Evolutionary conservation across 768 basidiomycete genomes (phyloP).

Genomic region (Termitomyces sp.): DNA sequence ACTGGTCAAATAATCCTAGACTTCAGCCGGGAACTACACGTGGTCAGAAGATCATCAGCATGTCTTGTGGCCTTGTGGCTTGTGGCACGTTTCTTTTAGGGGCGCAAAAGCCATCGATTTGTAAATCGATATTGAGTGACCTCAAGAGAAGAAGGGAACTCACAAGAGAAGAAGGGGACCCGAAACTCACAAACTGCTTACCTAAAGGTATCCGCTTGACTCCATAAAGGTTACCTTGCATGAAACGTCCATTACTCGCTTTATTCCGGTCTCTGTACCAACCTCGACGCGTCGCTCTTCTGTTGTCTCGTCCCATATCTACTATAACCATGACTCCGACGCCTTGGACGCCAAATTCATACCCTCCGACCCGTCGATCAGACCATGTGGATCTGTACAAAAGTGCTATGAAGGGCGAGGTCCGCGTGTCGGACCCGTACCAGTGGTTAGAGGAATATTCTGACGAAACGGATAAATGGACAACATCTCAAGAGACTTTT

Average conservation of each 20-base stretch:
- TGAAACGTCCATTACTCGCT: conserved; percentile 21
- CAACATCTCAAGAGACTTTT: conserved; percentile 53
- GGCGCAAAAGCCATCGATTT: conserved; percentile 14
- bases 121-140: conserved; percentile 7
- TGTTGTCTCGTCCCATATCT: conserved; percentile 22
- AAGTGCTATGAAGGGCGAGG: conserved; percentile 57
- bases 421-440: conserved; percentile 69
- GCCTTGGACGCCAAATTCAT: conserved; percentile 53
- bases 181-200: conserved; percentile 2
- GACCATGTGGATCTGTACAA: conserved; percentile 69
- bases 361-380: conserved; percentile 63
- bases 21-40: background rate
- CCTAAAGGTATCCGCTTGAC: background rate
- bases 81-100: conserved; percentile 10
- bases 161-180: conserved; percentile 7
- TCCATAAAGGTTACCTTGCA: conserved; percentile 18
- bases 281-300: conserved; percentile 22
- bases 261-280: conserved; percentile 10
- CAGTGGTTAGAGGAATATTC: conserved; percentile 68
- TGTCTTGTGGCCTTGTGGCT: conserved; percentile 9
- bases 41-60: conserved; percentile 5
- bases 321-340: conserved; percentile 34
- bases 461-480: conserved; percentile 66
- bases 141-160: no score
- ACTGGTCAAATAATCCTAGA: background rate